A percentile compares a stretch with the other conserved stretches of the same genome.
Conservation (phyloP, 305 asterid genomes). For the Fraxinus floribunda region DNA sequence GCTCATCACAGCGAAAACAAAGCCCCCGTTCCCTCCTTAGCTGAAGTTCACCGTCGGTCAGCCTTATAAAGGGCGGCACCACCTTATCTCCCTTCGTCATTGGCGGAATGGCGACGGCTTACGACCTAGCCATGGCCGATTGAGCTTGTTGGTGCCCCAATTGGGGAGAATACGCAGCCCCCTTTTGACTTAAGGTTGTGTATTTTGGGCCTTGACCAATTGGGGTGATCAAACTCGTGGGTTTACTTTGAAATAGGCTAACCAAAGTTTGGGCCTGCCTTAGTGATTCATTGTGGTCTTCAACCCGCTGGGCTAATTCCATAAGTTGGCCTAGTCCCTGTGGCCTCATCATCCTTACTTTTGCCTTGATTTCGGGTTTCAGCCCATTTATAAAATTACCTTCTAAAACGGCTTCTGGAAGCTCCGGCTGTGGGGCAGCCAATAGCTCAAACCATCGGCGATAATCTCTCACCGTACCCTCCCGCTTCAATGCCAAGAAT, state of each 20-base stretch:
- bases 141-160: not conserved
- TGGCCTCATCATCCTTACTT: not conserved
- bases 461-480: not conserved
- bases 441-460: not conserved
- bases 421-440: not conserved
- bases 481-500: no score
- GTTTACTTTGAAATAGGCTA: not conserved
- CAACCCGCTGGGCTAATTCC: not conserved
- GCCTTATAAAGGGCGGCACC: no score
- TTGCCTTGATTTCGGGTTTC: not conserved
- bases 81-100: no score
- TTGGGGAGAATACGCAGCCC: no score
- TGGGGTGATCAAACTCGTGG: not conserved
- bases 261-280: not conserved
- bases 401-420: not conserved
- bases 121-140: fast-evolving
- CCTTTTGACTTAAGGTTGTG: no score
- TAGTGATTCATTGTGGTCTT: not conserved
- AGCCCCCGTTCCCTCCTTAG: no score
- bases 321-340: not conserved
- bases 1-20: no score
- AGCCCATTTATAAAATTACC: not conserved
- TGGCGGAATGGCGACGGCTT: not conserved
- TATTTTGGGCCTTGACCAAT: not conserved
- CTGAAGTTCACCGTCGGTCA: no score